Evolutionary conservation across 2,329 filamentous ascomycete genomes (phyloP).

Genomic region (Cladorrhinum sp.): DNA sequence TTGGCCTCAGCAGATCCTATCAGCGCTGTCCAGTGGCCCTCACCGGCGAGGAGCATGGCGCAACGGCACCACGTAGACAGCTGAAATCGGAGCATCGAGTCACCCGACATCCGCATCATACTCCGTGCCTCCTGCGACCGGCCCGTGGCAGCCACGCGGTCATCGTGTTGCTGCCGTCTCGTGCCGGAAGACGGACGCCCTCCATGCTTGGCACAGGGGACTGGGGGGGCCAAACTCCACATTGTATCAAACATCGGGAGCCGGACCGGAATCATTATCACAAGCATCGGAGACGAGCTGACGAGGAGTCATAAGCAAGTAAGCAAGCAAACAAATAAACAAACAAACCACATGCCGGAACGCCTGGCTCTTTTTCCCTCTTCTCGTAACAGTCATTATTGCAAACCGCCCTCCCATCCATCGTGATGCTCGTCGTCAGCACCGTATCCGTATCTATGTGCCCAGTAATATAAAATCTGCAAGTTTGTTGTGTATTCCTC

Average conservation of each 20-base stretch:
- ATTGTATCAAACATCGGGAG: not conserved
- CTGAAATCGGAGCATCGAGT: constrained; percentile 1
- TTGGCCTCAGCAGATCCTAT: not conserved
- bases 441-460: not conserved
- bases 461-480: too few relatives aligned
- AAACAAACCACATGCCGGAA: not conserved
- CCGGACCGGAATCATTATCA: not conserved
- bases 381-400: not conserved
- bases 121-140: not conserved
- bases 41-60: not conserved
- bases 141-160: not conserved
- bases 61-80: not conserved
- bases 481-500: too few relatives aligned
- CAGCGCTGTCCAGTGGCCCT: not conserved
- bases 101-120: not conserved
- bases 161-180: not conserved
- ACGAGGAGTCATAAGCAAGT: not conserved
- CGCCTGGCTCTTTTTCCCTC: not conserved
- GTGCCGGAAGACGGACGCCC: not conserved
- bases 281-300: not conserved
- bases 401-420: not conserved
- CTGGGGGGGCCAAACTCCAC: too few relatives aligned
- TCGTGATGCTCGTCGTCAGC: not conserved
- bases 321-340: too few relatives aligned
- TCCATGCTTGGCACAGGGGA: not conserved